Percentiles rank a stretch among this genome's conserved stretches.
Conservation (phyloP, 129 eudicot genomes). For the Solidago caesia region DNA sequence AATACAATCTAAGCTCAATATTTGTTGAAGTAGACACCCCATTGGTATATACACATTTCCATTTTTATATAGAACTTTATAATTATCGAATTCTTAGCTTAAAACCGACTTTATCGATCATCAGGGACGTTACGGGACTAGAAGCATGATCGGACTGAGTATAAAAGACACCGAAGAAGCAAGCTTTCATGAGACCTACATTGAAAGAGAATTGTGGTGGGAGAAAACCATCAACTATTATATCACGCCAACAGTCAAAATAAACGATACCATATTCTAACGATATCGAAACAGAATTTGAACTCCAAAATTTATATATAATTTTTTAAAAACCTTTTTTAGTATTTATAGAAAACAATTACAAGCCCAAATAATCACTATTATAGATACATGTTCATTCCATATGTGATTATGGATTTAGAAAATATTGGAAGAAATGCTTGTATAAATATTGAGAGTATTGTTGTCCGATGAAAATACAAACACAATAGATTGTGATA, state of each 20-base stretch:
- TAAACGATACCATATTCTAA: neutral
- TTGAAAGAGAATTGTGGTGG: slow-evolving; percentile 56
- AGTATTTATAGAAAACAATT: neutral
- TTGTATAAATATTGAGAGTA: slow-evolving; percentile 8
- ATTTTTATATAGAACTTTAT: neutral
- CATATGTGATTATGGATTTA: slow-evolving; percentile 26
- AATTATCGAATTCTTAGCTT: neutral
- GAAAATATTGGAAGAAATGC: slow-evolving; percentile 21
- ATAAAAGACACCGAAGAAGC: slow-evolving; percentile 46
- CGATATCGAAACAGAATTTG: neutral
- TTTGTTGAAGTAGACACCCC: slow-evolving; percentile 63
- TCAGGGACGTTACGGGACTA: slow-evolving; percentile 76
- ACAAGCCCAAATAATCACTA: slow-evolving; percentile 10
- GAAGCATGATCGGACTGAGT: slow-evolving; percentile 69
- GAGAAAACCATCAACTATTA: slow-evolving; percentile 43
- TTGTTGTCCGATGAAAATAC: neutral
- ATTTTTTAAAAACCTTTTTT: neutral
- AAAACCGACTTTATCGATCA: neutral
- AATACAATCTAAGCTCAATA: slow-evolving; percentile 53
- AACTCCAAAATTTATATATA: neutral
- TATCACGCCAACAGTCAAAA: slow-evolving; percentile 18
- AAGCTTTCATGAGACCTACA: slow-evolving; percentile 52
- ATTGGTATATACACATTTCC: slow-evolving; percentile 26
- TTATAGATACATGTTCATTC: slow-evolving; percentile 27
- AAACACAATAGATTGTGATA: neutral